Evolutionary conservation across 805 yeast species (phyloP), one percentile per base, ranked within the genome.

Genomic region (Yarrowia porcina): DNA sequence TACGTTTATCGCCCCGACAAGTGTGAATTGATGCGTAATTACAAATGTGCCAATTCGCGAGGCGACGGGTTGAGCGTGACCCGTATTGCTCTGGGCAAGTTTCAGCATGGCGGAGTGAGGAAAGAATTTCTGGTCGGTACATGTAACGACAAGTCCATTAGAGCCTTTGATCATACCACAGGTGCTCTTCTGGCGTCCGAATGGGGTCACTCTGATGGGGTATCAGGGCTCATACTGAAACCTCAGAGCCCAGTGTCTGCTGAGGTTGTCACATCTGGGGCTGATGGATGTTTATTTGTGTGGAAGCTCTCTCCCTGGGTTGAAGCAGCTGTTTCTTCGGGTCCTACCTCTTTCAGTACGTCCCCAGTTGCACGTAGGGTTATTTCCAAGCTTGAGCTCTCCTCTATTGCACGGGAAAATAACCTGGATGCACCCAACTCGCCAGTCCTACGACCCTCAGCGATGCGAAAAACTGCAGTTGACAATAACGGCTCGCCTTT

Each of bases 141-240:
- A 12, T 74, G 83, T 2, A 71, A 82, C 0, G 91, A 87, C 70
- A 85, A 84, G 69, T 80, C 88, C 27, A 71, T 87, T 2, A 72
- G 88, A 23, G 67, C 77, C 1, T 84, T 80, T 68, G 76, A 77
- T 28, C 80, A 77, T 65, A 63, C 67, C 1, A 75, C 75, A 8
- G 87, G 86, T 1, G 80, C 74, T 56, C 77, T 77, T 10, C 45
- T 83, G 10, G 77, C 82, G 8, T 75, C 80, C 0, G 80, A 77
- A 50, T 87, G 88, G 87, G 92, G 83, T 0, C 86, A 82, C 66
- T 78, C 85, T 0, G 84, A 85, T 39, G 71, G 79, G 0, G 77
- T 85, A 5, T 70, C 81, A 13, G 80, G 82, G 0, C 63, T 86
- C 0, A 66, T 65, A 3, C 66, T 70, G 65, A 63, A 65, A 1